Base-by-base conservation (phyloP, 371 early-diverging fungal species). In the Scutellospora calospora region DNA sequence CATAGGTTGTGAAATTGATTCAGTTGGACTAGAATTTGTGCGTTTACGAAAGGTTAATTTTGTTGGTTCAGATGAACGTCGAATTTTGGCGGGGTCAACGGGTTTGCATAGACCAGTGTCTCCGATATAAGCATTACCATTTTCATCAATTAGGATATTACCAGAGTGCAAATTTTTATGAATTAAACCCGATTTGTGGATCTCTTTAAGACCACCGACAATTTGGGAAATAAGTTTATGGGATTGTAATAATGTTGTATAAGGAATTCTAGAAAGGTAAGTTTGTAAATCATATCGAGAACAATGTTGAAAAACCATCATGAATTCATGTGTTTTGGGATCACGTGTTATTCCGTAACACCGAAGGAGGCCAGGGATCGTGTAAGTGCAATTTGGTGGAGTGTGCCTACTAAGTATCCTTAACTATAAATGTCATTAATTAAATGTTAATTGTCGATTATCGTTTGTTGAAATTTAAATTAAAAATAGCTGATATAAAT, bases 291-390 rank as follows among this genome's bases (percentile, higher is more conserved):
- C 77, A 22, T 31, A 27, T 22, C 63, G 29, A 29, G 41, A 33
- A 41, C 65, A 63, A 49, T 38, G 63, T 49, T 77, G 45, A n/a
- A 63, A 45, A 63, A 77, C 65, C 65, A 77, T 29, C 16, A 63
- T 63, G n/a, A 41, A 62, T 31, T 77, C 77, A 49, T 63, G 38
- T 27, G 77, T 77, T 11, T 27, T 41, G 5, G 77, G 77, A 62
- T 77, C 49, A 63, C 41, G 59, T 27, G 77, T 41, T 14, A 77
- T 62, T 20, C 77, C 77, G n/a, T 63, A 77, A 49, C 38, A 62
- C 6, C 77, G n/a, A 1, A 77, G 8, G 29, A 31, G 12, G 16
- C 49, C 66, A 20, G n/a, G 16, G 33, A 25, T 18, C 11, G 6
- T 31, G 16, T 66, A 25, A 11, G n/a, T 9, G 33, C 25, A 18